A percentile compares a stretch with the other conserved stretches of the same genome.
These are phyloP conservation scores for Eustoma russellianum DNA, from an alignment of 257 asterid genomes.

Conservation along the genomic window DNA sequence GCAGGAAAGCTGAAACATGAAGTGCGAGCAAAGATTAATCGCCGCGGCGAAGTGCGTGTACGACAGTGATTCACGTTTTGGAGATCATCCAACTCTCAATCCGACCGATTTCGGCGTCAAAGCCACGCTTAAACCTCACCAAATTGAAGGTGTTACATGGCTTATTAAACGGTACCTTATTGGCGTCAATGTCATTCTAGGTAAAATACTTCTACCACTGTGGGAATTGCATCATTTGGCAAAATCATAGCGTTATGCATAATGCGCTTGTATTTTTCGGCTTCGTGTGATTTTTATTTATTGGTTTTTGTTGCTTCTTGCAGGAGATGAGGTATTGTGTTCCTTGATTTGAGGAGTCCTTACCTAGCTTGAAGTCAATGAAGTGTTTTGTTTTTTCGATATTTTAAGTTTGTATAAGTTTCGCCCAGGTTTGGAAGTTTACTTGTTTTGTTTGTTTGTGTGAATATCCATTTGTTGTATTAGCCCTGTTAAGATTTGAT, in stretches of 20 bases:
- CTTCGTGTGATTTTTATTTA: neutral
- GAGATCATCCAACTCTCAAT: constrained; percentile 17
- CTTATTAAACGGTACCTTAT: constrained; percentile 65
- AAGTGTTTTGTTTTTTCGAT: too few species aligned
- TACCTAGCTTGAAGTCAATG: too few species aligned
- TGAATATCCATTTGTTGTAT: too few species aligned
- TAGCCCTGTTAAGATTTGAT: too few species aligned
- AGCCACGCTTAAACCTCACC: constrained; percentile 79
- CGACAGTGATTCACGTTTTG: constrained; percentile 39
- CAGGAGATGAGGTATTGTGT: constrained; percentile 90
- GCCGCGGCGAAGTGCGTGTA: constrained; percentile 69
- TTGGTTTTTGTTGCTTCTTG: constrained; percentile 11
- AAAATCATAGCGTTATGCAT: neutral
- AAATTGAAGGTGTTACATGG: constrained; percentile 80
- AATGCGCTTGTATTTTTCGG: neutral
- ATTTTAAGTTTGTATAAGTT: too few species aligned
- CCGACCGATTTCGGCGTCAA: constrained; percentile 38
- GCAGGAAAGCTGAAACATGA: constrained; percentile 28
- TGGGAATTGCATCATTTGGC: neutral
- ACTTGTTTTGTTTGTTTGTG: too few species aligned
- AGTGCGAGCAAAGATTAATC: constrained; percentile 53
- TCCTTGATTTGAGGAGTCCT: too few species aligned
- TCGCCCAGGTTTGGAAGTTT: too few species aligned
- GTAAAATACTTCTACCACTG: constrained; percentile 17
- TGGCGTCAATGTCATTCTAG: constrained; percentile 90